phyloP scores from a whole-genome alignment of 73 alveolate species.

The Stentor coeruleus region DNA sequence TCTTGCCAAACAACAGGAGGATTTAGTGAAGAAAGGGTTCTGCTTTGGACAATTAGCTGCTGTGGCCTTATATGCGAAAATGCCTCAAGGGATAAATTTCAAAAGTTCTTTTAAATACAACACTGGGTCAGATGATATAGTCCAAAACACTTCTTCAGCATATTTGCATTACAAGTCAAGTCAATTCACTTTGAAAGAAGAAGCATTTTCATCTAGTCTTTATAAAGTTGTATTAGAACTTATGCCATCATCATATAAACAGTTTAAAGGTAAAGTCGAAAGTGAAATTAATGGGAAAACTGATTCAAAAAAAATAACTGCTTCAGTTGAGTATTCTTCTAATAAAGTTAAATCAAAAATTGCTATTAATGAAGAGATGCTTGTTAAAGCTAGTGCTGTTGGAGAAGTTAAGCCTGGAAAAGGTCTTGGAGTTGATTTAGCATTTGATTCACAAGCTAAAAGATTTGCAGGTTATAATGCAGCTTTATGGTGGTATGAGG shows the following conservation, averaged over 20 bases:
- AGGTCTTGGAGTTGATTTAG: slow-evolving; percentile 1
- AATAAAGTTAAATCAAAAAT: neutral
- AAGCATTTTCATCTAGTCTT: neutral
- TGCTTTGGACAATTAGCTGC: slow-evolving; percentile 13
- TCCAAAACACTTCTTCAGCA: neutral
- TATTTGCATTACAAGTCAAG: neutral
- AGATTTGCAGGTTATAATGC: slow-evolving; percentile 3
- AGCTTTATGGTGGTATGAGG: neutral
- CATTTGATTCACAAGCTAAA: neutral
- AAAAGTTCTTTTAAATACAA: neutral
- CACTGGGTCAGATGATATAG: neutral
- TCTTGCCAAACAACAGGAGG: slow-evolving; percentile 8
- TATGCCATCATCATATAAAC: neutral
- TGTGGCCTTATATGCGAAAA: slow-evolving; percentile 1
- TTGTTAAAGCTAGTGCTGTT: neutral
- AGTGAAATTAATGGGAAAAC: slow-evolving; percentile 5
- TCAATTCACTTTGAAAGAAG: slow-evolving; percentile 3
- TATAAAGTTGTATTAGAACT: neutral
- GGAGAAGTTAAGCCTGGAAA: too few relatives aligned
- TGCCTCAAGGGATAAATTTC: neutral
- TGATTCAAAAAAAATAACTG: neutral
- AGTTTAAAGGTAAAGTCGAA: neutral
- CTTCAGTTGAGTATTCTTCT: neutral
- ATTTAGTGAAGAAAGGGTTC: slow-evolving; percentile 12
- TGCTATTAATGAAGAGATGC: neutral